These are phyloP conservation scores for Diaporthe eres DNA, from an alignment of 2,329 filamentous ascomycete genomes.

Conservation along the genomic window DNA sequence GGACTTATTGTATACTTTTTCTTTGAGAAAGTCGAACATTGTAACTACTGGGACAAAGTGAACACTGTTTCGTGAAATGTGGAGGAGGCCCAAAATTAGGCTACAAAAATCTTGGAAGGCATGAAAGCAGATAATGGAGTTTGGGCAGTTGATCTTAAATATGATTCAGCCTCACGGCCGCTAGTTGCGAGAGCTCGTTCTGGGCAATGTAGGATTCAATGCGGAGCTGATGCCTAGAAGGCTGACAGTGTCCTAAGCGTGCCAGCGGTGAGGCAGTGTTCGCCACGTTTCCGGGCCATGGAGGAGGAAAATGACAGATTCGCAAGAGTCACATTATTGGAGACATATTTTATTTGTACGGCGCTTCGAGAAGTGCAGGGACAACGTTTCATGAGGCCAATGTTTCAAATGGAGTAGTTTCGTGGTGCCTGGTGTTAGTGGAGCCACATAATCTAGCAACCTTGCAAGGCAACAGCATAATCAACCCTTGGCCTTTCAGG, in stretches of 20 bases:
- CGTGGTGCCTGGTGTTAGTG: constrained; percentile 14
- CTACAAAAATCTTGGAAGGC: not conserved
- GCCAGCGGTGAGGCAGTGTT: constrained; percentile 9
- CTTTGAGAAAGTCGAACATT: constrained; percentile 32
- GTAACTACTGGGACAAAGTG: not conserved
- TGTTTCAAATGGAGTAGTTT: not conserved
- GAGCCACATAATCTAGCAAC: not conserved
- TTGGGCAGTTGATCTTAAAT: not conserved
- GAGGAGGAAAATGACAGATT: constrained; percentile 1
- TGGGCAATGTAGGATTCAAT: constrained; percentile 10
- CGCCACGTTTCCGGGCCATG: not conserved
- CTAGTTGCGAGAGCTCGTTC: not conserved
- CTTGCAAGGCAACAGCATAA: constrained; percentile 20
- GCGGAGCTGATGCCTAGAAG: constrained; percentile 19
- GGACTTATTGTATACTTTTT: not conserved
- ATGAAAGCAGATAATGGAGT: not conserved
- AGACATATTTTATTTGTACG: not conserved
- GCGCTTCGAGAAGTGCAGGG: not conserved
- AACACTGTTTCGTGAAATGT: not conserved
- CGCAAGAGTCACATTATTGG: not conserved
- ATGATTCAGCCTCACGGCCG: not conserved
- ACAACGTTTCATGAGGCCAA: constrained; percentile 9
- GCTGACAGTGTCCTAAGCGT: constrained; percentile 6
- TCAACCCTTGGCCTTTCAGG: no score
- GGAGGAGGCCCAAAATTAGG: not conserved